Evolutionary conservation across 179 eudicot species (phyloP).

Genomic region (Silene vulgaris): DNA sequence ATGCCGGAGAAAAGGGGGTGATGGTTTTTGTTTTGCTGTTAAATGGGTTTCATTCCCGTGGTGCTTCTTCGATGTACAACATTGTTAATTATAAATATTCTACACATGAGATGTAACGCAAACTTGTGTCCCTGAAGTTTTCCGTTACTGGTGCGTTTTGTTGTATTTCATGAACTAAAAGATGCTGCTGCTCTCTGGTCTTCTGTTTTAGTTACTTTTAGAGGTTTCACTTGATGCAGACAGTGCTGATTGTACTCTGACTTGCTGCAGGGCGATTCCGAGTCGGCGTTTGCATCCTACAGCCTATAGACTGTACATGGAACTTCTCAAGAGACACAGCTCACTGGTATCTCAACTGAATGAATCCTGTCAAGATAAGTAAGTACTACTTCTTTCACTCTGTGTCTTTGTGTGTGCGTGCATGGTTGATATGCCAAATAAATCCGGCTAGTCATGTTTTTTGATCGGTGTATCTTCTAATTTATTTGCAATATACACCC

Average conservation of each 20-base stretch:
- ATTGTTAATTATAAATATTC: too few species aligned
- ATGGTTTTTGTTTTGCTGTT: too few species aligned
- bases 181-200: background rate
- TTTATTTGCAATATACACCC: background rate
- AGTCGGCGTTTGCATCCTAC: constrained; percentile 35
- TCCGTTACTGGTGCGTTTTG: too few species aligned
- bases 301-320: constrained; percentile 43
- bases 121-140: too few species aligned
- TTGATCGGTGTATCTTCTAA: background rate
- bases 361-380: constrained; percentile 32
- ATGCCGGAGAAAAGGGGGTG: too few species aligned
- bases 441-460: background rate
- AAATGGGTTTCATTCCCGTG: too few species aligned
- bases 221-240: background rate
- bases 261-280: constrained; percentile 34
- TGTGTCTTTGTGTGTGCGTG: background rate
- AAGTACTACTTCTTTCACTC: constrained; percentile 18
- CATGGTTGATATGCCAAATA: background rate
- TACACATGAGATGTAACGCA: too few species aligned
- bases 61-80: too few species aligned
- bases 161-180: background rate
- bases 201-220: constrained; percentile 5
- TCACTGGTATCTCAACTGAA: constrained; percentile 29
- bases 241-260: constrained; percentile 11
- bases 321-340: constrained; percentile 39